Conservation (phyloP, 2,329 filamentous ascomycete species). For the Nothophoma quercina region DNA sequence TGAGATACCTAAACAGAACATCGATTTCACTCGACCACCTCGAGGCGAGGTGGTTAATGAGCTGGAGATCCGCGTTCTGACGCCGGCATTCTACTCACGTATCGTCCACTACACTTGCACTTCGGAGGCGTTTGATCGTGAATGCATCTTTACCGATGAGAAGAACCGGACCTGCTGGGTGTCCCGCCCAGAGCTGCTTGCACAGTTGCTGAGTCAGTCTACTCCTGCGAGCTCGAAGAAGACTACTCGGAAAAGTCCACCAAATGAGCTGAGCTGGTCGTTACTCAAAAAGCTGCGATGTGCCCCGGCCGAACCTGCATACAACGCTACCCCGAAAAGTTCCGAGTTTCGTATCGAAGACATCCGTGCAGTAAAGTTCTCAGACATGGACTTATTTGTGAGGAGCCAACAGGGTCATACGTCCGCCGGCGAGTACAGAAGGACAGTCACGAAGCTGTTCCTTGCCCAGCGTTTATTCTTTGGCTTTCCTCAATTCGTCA, state of each 20-base stretch:
- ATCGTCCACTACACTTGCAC: constrained; percentile 70
- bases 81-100: constrained; percentile 71
- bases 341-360: constrained; percentile 38
- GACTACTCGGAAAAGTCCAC: constrained; percentile 2
- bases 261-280: constrained; percentile 47
- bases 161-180: constrained; percentile 67
- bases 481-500: constrained; percentile 52
- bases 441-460: constrained; percentile 51
- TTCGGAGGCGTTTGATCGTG: constrained; percentile 67
- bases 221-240: constrained; percentile 41
- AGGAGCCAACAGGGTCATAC: constrained; percentile 17
- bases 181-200: constrained; percentile 62
- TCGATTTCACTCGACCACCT: constrained; percentile 30
- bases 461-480: constrained; percentile 51
- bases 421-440: constrained; percentile 46
- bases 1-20: constrained; percentile 21
- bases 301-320: constrained; percentile 49
- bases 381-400: constrained; percentile 52
- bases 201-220: constrained; percentile 28
- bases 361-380: constrained; percentile 48
- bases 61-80: constrained; percentile 66
- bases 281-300: constrained; percentile 51
- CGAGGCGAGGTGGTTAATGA: constrained; percentile 38
- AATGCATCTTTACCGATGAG: constrained; percentile 59
- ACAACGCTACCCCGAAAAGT: constrained; percentile 35